Percentiles rank a stretch among this genome's conserved stretches.
Evolutionary conservation across 2,329 filamentous ascomycete species (phyloP).

Genomic region (Stenocarpella maydis): DNA sequence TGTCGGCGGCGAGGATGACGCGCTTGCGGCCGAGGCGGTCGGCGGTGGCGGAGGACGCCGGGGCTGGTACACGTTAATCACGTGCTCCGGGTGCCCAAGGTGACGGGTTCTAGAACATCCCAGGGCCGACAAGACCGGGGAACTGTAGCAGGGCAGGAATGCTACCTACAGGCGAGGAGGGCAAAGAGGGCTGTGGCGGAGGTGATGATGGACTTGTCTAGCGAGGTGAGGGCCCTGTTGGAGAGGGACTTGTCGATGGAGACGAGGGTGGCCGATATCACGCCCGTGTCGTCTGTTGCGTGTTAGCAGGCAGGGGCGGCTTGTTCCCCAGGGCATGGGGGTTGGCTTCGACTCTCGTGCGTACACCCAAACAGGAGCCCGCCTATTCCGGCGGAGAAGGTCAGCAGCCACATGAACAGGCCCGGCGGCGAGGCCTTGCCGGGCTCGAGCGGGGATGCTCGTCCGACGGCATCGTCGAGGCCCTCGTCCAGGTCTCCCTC

Average conservation of each 20-base stretch:
- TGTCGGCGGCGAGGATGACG: constrained; percentile 70
- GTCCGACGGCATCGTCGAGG: constrained; percentile 41
- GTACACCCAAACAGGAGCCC: constrained; percentile 75
- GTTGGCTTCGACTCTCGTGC: constrained; percentile 46
- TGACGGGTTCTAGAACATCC: too few relatives aligned
- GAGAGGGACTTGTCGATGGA: constrained; percentile 69
- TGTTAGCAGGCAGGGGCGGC: neutral
- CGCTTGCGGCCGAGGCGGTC: constrained; percentile 68
- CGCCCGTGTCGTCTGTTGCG: constrained; percentile 68
- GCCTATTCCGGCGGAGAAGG: constrained; percentile 71
- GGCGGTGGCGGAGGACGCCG: constrained; percentile 70
- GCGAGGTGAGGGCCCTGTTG: constrained; percentile 61
- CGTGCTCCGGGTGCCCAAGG: too few relatives aligned
- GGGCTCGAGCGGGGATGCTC: constrained; percentile 33
- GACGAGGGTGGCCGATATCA: constrained; percentile 73
- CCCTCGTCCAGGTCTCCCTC: constrained; percentile 38
- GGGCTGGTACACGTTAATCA: too few relatives aligned
- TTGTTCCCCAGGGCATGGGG: neutral
- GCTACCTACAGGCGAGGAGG: constrained; percentile 67
- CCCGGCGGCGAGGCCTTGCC: constrained; percentile 46
- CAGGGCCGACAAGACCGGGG: too few relatives aligned
- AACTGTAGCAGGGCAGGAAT: too few relatives aligned
- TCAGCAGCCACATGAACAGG: constrained; percentile 67
- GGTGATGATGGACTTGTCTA: constrained; percentile 76
- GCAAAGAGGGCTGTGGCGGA: constrained; percentile 74